Conservation (phyloP, 495 filamentous ascomycete species). For the Massariosphaeria phaeospora region DNA sequence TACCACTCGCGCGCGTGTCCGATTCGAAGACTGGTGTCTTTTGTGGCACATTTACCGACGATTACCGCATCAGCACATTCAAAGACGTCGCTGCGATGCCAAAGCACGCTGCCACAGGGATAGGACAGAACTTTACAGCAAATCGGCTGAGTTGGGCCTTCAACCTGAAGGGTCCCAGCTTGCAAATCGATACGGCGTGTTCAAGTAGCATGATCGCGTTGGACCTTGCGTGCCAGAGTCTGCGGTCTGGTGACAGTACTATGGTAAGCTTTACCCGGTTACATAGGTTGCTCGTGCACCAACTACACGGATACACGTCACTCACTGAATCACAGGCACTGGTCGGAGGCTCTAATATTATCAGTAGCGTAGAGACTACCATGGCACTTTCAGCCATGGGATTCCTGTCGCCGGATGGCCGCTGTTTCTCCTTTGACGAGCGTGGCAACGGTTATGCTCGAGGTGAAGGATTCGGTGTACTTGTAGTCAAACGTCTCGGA, state of each 20-base stretch:
- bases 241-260: background rate
- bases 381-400: background rate
- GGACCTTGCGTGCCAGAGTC: constrained; percentile 12
- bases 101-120: background rate
- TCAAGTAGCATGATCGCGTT: constrained; percentile 19
- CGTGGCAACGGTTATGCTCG: constrained; percentile 5
- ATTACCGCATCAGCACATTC: background rate
- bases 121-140: background rate
- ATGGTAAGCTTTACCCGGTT: background rate
- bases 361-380: background rate
- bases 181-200: constrained; percentile 18
- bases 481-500: constrained; percentile 40
- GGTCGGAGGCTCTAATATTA: constrained; percentile 4
- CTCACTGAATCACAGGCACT: background rate
- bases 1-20: background rate
- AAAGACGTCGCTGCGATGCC: constrained; percentile 1
- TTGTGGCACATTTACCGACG: constrained; percentile 7
- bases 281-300: too few relatives aligned
- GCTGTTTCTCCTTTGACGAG: constrained; percentile 1
- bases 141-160: constrained; percentile 21
- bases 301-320: too few relatives aligned
- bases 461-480: constrained; percentile 35
- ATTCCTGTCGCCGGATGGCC: constrained; percentile 27
- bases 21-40: constrained; percentile 2
- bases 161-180: constrained; percentile 20